A percentile compares a stretch with the other conserved stretches of the same genome.
Evolutionary conservation across 202 grass and related monocot species (phyloP).

Genomic region (Sporobolus alterniflorus): DNA sequence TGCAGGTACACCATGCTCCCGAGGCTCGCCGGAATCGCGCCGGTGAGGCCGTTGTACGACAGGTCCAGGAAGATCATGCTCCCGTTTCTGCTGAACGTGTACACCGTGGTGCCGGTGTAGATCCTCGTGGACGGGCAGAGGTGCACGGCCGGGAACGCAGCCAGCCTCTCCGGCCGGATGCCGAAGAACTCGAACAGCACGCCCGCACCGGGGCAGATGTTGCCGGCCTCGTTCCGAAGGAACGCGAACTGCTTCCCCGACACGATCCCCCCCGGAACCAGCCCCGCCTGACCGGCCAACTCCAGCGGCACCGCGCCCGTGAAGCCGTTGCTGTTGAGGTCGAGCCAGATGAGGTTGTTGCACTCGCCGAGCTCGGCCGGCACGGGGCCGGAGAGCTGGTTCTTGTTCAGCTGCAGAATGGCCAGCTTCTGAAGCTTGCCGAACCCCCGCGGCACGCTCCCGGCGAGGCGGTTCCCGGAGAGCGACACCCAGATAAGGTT

Average conservation of each 20-base stretch:
- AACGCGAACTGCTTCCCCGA: conserved; percentile 96
- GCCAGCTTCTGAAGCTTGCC: conserved; percentile 76
- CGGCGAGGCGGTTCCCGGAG: conserved; percentile 72
- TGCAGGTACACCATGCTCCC: conserved; percentile 79
- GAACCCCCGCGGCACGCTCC: conserved; percentile 58
- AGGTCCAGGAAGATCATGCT: conserved; percentile 98
- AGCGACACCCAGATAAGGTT: conserved; percentile 92
- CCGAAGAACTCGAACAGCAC: conserved; percentile 96
- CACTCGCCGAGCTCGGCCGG: conserved; percentile 74
- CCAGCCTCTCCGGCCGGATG: conserved; percentile 76
- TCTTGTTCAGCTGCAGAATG: conserved; percentile 87
- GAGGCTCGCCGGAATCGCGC: conserved; percentile 57
- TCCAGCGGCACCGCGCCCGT: conserved; percentile 62
- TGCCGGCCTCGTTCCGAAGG: conserved; percentile 90
- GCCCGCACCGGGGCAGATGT: conserved; percentile 89
- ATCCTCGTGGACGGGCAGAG: conserved; percentile 82
- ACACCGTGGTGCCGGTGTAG: conserved; percentile 76
- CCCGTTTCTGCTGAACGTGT: conserved; percentile 63
- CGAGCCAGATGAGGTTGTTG: conserved; percentile 95
- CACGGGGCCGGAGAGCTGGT: conserved; percentile 64
- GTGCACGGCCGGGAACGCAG: conserved; percentile 66
- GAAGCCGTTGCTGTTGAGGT: conserved; percentile 82
- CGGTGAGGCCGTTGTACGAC: conserved; percentile 81
- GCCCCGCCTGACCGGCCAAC: conserved; percentile 68
- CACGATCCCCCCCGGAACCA: conserved; percentile 71